These are phyloP conservation scores for Penicillium sp. DNA, from an alignment of 2,329 filamentous ascomycete genomes.

Conservation along the genomic window DNA sequence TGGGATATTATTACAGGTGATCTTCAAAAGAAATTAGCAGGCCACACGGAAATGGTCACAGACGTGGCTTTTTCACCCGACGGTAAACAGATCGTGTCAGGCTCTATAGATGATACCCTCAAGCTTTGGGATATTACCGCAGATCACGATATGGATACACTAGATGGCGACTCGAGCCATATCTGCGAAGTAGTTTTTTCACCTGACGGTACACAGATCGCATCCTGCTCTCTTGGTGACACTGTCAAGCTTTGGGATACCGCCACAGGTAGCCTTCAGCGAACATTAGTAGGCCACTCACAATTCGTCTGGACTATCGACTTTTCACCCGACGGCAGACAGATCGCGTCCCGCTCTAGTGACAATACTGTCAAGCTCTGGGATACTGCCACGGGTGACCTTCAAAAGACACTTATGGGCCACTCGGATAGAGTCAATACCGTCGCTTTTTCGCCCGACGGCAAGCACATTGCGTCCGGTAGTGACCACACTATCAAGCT, in stretches of 20 bases:
- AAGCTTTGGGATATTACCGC: constrained; percentile 13
- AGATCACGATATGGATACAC: background rate
- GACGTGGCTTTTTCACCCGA: constrained; percentile 33
- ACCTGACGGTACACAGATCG: constrained; percentile 27
- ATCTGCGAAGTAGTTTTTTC: constrained; percentile 26
- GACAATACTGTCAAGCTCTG: constrained; percentile 4
- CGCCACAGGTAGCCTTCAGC: background rate
- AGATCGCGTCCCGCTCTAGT: constrained; percentile 28
- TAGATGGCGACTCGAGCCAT: too few relatives aligned
- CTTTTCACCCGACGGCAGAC: constrained; percentile 31
- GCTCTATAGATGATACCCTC: constrained; percentile 7
- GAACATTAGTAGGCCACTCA: constrained; percentile 26
- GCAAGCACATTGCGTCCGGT: constrained; percentile 16
- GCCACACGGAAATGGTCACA: constrained; percentile 16
- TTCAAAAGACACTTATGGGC: constrained; percentile 20
- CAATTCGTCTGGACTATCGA: constrained; percentile 23
- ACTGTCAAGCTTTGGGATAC: constrained; percentile 5
- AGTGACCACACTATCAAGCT: constrained; percentile 9
- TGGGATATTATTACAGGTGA: constrained; percentile 25
- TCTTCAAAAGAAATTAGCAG: constrained; percentile 15
- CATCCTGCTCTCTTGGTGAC: constrained; percentile 22
- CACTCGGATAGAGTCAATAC: constrained; percentile 15
- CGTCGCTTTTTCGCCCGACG: constrained; percentile 33
- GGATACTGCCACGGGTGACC: constrained; percentile 4
- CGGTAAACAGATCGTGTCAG: constrained; percentile 17